Percentiles rank a stretch among this genome's conserved stretches.
Evolutionary conservation across 495 filamentous ascomycete genomes (phyloP).

Genomic region (Peziza echinospora): DNA sequence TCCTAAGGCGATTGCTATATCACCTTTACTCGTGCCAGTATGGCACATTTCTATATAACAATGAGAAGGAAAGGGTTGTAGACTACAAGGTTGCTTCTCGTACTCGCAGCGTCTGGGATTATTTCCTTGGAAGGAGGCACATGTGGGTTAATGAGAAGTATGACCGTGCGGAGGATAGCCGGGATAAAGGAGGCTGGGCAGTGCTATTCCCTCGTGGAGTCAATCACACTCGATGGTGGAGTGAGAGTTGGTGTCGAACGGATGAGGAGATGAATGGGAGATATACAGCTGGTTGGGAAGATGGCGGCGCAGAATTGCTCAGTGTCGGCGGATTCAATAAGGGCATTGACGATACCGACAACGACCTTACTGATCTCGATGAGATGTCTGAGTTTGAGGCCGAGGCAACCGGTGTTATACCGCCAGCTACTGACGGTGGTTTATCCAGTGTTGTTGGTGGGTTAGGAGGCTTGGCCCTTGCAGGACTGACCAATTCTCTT

Average conservation of each 20-base stretch:
- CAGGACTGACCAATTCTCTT: too few relatives aligned
- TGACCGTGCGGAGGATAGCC: constrained; percentile 53
- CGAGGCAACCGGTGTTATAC: too few relatives aligned
- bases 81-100: constrained; percentile 48
- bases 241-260: constrained; percentile 59
- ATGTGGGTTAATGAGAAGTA: constrained; percentile 71
- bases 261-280: constrained; percentile 81
- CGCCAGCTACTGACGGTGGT: too few relatives aligned
- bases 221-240: constrained; percentile 69
- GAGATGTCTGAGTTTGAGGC: too few relatives aligned
- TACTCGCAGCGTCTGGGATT: constrained; percentile 86
- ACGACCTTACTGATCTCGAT: too few relatives aligned
- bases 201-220: constrained; percentile 54
- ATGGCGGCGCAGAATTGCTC: neutral
- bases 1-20: constrained; percentile 73
- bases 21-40: constrained; percentile 94
- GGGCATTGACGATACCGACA: neutral
- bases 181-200: constrained; percentile 52
- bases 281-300: neutral
- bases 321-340: neutral
- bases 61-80: constrained; percentile 56
- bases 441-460: too few relatives aligned
- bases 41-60: constrained; percentile 90
- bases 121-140: constrained; percentile 57
- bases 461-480: too few relatives aligned